Percentiles rank a stretch among this genome's conserved stretches.
Evolutionary conservation across 192 early-diverging fungal species (phyloP).

Genomic region (Phycomyces blakesleeanus): DNA sequence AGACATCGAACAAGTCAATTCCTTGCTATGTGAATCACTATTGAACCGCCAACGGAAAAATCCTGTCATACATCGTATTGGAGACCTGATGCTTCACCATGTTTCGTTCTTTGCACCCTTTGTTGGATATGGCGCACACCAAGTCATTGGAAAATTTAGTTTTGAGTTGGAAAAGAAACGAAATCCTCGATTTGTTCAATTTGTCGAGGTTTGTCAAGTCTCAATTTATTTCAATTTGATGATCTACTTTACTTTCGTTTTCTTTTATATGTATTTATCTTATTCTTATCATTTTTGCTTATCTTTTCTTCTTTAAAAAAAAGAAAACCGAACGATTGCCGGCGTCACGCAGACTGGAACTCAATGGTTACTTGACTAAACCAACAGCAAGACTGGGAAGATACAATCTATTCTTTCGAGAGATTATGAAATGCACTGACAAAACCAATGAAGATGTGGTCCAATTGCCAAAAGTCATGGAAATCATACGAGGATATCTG

Average conservation of each 20-base stretch:
- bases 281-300: no score
- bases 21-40: conserved; percentile 54
- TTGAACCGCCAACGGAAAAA: conserved; percentile 60
- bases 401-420: conserved; percentile 80
- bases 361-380: conserved; percentile 86
- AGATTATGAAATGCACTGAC: conserved; percentile 76
- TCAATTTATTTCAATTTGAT: no score
- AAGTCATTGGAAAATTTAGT: conserved; percentile 75
- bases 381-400: conserved; percentile 86
- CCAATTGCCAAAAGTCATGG: conserved; percentile 68
- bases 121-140: conserved; percentile 82
- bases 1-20: conserved; percentile 61
- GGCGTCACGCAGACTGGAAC: conserved; percentile 74
- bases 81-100: conserved; percentile 78
- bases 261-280: no score
- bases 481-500: conserved; percentile 70
- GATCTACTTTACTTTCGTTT: no score
- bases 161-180: conserved; percentile 76
- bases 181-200: conserved; percentile 67
- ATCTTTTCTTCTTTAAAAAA: background rate
- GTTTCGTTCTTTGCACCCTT: conserved; percentile 74
- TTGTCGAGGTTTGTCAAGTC: conserved; percentile 75
- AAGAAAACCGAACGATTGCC: conserved; percentile 71
- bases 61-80: conserved; percentile 72
- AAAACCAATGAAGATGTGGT: conserved; percentile 68